Conservation (phyloP, 2,329 filamentous ascomycete species). For the Ascochyta koolunga region DNA sequence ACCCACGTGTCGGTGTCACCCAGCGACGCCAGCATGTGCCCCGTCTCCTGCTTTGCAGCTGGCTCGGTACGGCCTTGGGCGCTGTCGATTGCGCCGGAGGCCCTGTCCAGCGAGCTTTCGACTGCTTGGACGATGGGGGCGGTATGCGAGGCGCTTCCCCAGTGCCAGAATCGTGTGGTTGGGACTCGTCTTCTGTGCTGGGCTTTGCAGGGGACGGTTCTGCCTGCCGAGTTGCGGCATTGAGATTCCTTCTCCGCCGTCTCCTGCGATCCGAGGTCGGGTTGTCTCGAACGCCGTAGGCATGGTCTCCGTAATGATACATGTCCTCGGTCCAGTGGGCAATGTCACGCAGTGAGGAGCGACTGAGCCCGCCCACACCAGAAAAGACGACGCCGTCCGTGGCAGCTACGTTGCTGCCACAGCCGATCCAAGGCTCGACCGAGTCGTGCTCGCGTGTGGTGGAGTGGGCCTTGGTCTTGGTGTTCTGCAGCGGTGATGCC, state of each 20-base stretch:
- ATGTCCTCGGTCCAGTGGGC: slow-evolving; percentile 89
- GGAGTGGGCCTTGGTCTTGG: slow-evolving; percentile 34
- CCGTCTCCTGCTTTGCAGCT: slow-evolving; percentile 21
- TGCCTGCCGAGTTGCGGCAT: slow-evolving; percentile 1
- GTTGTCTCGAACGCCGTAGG: slow-evolving; percentile 84
- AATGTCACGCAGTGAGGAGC: slow-evolving; percentile 72
- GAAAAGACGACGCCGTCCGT: slow-evolving; percentile 88
- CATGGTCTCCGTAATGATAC: slow-evolving; percentile 80
- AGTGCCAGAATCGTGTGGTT: slow-evolving; percentile 5
- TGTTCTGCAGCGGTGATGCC: slow-evolving; percentile 42
- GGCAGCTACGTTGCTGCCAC: slow-evolving; percentile 68
- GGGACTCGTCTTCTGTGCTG: slow-evolving; percentile 7
- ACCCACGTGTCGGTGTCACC: slow-evolving; percentile 56
- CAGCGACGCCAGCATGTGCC: slow-evolving; percentile 45
- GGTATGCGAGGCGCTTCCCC: slow-evolving; percentile 49
- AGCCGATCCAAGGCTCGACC: slow-evolving; percentile 72
- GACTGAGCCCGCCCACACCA: slow-evolving; percentile 75
- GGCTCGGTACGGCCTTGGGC: slow-evolving; percentile 19
- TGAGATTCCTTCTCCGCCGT: slow-evolving; percentile 50
- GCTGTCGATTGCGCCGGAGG: slow-evolving; percentile 46
- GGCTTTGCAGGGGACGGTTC: slow-evolving; percentile 1
- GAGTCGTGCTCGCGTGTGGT: slow-evolving; percentile 26
- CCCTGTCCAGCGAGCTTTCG: slow-evolving; percentile 52
- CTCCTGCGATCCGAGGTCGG: slow-evolving; percentile 68
- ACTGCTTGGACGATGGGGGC: slow-evolving; percentile 54